phyloP scores from a whole-genome alignment of 2,329 filamentous ascomycete species.

The Trichoderma guizhouense region DNA sequence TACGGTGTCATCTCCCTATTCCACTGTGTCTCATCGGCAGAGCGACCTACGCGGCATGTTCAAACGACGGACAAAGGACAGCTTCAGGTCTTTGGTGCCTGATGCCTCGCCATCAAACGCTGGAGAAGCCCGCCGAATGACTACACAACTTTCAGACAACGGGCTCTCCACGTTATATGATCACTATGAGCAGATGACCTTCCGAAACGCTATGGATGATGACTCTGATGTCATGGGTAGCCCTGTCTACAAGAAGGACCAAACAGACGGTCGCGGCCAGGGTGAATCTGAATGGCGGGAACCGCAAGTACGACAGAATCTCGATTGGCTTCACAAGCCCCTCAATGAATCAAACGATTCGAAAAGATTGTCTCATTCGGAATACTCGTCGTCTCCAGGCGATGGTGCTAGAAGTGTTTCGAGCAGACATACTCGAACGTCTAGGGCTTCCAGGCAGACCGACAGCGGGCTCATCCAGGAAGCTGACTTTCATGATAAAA shows the following conservation, averaged over 20 bases:
- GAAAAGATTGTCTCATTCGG: conserved; percentile 19
- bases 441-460: conserved; percentile 50
- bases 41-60: conserved; percentile 28
- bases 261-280: conserved; percentile 4
- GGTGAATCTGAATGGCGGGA: conserved; percentile 7
- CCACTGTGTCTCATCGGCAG: conserved; percentile 28
- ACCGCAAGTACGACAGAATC: conserved; percentile 9
- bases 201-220: conserved; percentile 40
- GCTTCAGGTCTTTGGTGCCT: conserved; percentile 26
- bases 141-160: conserved; percentile 18
- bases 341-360: conserved; percentile 21
- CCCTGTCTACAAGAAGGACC: neutral
- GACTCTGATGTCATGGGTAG: conserved; percentile 18
- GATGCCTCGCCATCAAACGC: conserved; percentile 26
- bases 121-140: conserved; percentile 26
- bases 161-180: conserved; percentile 52
- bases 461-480: conserved; percentile 45
- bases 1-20: conserved; percentile 39
- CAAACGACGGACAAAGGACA: conserved; percentile 38
- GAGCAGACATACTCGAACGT: conserved; percentile 53
- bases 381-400: conserved; percentile 32
- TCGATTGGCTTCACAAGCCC: conserved; percentile 17
- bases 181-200: conserved; percentile 57
- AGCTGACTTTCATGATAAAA: conserved; percentile 52
- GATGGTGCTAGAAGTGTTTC: conserved; percentile 52